A percentile compares a stretch with the other conserved stretches of the same genome.
Evolutionary conservation across 495 filamentous ascomycete genomes (phyloP).

Genomic region (Penicillium soppii): DNA sequence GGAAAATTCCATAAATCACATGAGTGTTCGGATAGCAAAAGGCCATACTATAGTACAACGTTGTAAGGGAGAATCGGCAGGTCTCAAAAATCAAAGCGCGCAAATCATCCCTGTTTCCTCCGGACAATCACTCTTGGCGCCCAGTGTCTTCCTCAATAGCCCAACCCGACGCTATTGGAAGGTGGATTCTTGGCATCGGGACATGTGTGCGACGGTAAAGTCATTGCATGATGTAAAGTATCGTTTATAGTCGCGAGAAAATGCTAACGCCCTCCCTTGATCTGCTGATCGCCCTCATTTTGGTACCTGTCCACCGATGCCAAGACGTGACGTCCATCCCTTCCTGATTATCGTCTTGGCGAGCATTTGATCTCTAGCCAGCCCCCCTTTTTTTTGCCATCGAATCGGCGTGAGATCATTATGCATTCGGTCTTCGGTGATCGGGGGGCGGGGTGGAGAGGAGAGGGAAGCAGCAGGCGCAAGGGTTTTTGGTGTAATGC

Average conservation of each 20-base stretch:
- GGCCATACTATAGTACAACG: too few species aligned
- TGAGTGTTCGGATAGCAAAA: neutral
- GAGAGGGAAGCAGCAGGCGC: slow-evolving; percentile 7
- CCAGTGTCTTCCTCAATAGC: neutral
- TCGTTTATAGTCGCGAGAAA: neutral
- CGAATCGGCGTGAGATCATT: slow-evolving; percentile 1
- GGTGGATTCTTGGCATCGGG: neutral
- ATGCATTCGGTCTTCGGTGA: neutral
- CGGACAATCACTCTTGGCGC: slow-evolving; percentile 21
- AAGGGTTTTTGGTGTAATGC: slow-evolving; percentile 15
- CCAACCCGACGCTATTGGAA: slow-evolving; percentile 1
- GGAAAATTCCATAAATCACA: neutral
- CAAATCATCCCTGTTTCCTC: slow-evolving; percentile 7
- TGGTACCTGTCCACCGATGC: slow-evolving; percentile 17
- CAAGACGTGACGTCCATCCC: slow-evolving; percentile 38
- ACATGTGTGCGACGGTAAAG: neutral
- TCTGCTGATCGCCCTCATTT: slow-evolving; percentile 11
- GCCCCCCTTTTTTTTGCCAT: slow-evolving; percentile 6
- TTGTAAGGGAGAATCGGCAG: neutral
- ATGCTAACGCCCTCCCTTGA: slow-evolving; percentile 8
- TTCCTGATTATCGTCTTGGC: slow-evolving; percentile 34
- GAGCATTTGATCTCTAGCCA: slow-evolving; percentile 6
- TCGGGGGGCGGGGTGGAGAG: slow-evolving; percentile 17
- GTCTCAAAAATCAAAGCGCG: slow-evolving; percentile 6
- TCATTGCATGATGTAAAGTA: slow-evolving; percentile 5